A percentile compares a stretch with the other conserved stretches of the same genome.
These are phyloP conservation scores for Coemansia biformis DNA, from an alignment of 192 early-diverging fungal genomes.

Conservation along the genomic window DNA sequence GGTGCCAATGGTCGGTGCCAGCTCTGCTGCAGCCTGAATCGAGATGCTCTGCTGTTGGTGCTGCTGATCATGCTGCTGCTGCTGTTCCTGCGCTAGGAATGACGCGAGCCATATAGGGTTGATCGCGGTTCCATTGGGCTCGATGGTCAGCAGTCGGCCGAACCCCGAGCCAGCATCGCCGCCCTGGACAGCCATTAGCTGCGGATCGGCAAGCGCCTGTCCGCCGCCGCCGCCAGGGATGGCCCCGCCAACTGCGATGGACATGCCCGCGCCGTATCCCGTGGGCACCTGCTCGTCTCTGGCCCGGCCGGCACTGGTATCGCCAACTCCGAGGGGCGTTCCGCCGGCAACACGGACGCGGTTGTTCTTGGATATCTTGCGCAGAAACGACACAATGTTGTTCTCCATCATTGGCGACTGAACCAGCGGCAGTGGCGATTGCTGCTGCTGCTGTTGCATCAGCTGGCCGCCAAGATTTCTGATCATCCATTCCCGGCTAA, in stretches of 20 bases:
- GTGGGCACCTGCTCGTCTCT: constrained; percentile 6
- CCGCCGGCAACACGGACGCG: constrained; percentile 9
- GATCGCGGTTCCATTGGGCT: constrained; percentile 15
- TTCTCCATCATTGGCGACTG: constrained; percentile 34
- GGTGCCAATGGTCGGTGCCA: background rate
- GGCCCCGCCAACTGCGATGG: too few species aligned
- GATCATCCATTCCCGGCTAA: constrained; percentile 19
- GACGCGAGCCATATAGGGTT: constrained; percentile 32
- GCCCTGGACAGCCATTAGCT: background rate
- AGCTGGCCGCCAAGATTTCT: constrained; percentile 6
- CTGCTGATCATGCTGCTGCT: constrained; percentile 25
- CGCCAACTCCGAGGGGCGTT: background rate
- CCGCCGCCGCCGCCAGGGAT: too few species aligned
- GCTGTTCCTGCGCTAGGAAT: constrained; percentile 30
- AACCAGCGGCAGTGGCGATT: constrained; percentile 8
- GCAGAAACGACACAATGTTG: constrained; percentile 40
- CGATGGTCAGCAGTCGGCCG: constrained; percentile 10
- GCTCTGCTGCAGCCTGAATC: background rate
- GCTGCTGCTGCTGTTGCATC: constrained; percentile 1
- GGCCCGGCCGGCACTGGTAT: background rate
- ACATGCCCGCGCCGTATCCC: constrained; percentile 4
- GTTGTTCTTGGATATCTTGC: constrained; percentile 41
- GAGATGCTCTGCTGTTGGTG: constrained; percentile 7
- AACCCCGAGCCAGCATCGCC: constrained; percentile 6
- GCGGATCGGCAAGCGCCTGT: too few species aligned